phyloP scores from a whole-genome alignment of 176 grass and related monocot species.

The Leersia perrieri region DNA sequence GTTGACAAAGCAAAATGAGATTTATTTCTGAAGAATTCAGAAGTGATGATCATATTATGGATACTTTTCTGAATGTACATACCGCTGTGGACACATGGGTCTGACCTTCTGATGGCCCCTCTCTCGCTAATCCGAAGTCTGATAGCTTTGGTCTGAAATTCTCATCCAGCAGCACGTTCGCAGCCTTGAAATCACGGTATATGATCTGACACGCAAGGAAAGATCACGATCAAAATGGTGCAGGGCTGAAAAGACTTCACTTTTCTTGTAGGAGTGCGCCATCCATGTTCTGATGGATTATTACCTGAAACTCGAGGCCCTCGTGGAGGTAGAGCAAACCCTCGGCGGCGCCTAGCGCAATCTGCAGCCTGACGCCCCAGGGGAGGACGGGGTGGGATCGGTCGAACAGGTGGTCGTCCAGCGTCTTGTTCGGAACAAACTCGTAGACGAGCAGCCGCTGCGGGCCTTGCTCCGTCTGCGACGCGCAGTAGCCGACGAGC shows the following conservation, averaged over 20 bases:
- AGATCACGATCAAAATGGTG: background rate
- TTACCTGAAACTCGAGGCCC: slow-evolving; percentile 61
- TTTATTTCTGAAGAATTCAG: background rate
- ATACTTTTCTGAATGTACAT: background rate
- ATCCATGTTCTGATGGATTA: background rate
- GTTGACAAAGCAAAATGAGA: background rate
- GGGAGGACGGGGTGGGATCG: slow-evolving; percentile 46
- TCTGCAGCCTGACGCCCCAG: slow-evolving; percentile 60
- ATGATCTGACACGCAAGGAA: slow-evolving; percentile 36
- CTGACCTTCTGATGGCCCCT: slow-evolving; percentile 61
- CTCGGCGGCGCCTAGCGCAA: slow-evolving; percentile 58
- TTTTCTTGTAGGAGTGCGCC: background rate
- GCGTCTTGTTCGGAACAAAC: slow-evolving; percentile 67
- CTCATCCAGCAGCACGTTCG: slow-evolving; percentile 66
- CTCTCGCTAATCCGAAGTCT: slow-evolving; percentile 69
- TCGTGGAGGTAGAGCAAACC: slow-evolving; percentile 65
- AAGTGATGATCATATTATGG: background rate
- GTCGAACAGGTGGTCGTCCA: slow-evolving; percentile 75
- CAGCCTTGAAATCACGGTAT: slow-evolving; percentile 80
- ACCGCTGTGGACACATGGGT: slow-evolving; percentile 77
- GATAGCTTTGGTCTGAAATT: slow-evolving; percentile 70
- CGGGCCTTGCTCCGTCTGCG: slow-evolving; percentile 40
- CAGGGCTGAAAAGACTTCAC: background rate
- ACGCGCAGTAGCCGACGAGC: slow-evolving; percentile 56
- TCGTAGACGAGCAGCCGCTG: slow-evolving; percentile 78